Conservation (phyloP, 2,329 filamentous ascomycete genomes). For the Colletotrichum sp. region DNA sequence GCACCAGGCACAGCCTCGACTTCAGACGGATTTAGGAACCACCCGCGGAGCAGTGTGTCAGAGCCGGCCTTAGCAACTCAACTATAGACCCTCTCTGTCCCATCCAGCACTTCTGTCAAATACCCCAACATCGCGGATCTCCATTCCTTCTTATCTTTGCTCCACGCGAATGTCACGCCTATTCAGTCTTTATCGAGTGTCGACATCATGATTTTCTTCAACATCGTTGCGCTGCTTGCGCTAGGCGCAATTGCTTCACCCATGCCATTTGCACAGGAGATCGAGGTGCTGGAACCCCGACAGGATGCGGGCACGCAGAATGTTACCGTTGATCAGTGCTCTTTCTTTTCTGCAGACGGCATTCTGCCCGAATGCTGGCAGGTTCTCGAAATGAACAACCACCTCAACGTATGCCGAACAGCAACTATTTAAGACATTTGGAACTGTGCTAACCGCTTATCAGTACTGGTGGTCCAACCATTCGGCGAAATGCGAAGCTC, state of each 20-base stretch:
- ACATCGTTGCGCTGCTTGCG: background rate
- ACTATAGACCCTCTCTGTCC: background rate
- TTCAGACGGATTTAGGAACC: background rate
- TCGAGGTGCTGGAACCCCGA: background rate
- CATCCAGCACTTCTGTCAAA: background rate
- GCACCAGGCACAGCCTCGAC: background rate
- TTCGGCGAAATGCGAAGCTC: background rate
- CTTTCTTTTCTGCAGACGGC: background rate
- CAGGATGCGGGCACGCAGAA: background rate
- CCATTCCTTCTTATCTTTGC: background rate
- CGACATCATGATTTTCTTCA: background rate
- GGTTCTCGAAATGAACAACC: background rate
- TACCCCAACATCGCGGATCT: background rate
- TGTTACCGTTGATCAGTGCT: background rate
- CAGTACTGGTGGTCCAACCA: constrained; percentile 3
- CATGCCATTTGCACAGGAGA: background rate
- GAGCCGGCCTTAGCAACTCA: background rate
- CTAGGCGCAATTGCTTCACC: background rate
- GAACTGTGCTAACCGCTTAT: background rate
- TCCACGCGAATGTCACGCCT: background rate
- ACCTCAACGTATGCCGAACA: background rate
- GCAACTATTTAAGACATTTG: background rate
- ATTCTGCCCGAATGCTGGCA: background rate
- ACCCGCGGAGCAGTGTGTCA: background rate
- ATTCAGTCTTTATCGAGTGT: background rate